Base-by-base conservation (phyloP, 1,284 basidiomycete genomes). In the Ganoderma meredithae region DNA sequence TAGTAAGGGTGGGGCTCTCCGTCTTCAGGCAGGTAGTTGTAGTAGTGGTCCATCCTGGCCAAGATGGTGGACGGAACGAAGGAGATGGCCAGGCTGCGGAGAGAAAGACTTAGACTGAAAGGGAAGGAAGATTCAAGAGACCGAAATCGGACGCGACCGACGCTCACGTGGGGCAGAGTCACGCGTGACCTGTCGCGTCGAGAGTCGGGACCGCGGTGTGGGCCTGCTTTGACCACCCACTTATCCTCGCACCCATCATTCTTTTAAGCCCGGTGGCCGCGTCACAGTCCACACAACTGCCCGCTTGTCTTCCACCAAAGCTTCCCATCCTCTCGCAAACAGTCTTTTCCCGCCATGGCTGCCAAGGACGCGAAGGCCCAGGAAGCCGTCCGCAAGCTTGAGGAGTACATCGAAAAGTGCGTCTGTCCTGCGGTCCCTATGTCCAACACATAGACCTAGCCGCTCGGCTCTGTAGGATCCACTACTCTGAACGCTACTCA, bases 401-500 rank as follows among this genome's bases (percentile, higher is more conserved):
- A 90, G 71, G 89, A 90, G 76, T 90, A 88, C 74, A 90, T 79
- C 60, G 78, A 79, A 72, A 78, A 78, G 78, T 79, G 60, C 53
- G 73, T 63, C 63, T 67, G 65, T 72, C 61, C 44, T 59, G 59
- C 17, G 10, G 33, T 25, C 53, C 66, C 60, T 62, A 9, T 52
- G 58, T 53, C 62, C 25, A 22, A 27, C 40, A 25, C 17, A 52
- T 56, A 52, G 25, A 68, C 74, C 75, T 68, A 76, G 70, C 52
- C 67, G 58, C 65, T 40, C 4, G 8, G 43, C 60, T 69, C 76
- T 62, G 63, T 69, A 94, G 92, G 79, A 94, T 94, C 74, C 90
- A 93, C 76, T 94, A 94, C 78, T 94, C 93, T 69, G 92, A 94
- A 78, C 89, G 92, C 71, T 95, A 95, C 79, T 86, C 91, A 15